Evolutionary conservation across 176 grass and related monocot genomes (phyloP).

Genomic region (Triticum dicoccoides): DNA sequence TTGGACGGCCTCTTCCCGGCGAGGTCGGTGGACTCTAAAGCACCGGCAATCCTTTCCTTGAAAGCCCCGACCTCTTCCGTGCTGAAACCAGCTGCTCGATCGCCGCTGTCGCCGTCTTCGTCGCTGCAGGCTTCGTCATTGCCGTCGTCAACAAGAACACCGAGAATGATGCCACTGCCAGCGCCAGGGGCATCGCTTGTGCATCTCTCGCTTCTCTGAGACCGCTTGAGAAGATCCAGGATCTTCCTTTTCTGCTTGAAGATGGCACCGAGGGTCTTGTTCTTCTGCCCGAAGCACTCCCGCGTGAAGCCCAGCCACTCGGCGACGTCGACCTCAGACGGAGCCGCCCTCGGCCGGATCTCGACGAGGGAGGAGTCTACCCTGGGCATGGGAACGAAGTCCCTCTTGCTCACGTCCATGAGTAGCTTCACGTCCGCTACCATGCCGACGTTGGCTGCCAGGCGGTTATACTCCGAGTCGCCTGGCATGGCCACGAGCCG

Average conservation of each 20-base stretch:
- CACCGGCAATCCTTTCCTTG: conserved; percentile 53
- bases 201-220: not conserved
- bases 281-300: conserved; percentile 78
- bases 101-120: not conserved
- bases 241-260: conserved; percentile 94
- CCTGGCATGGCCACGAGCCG: conserved; percentile 56
- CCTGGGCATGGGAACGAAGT: conserved; percentile 72
- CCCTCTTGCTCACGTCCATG: conserved; percentile 80
- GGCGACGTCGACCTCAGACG: conserved; percentile 29
- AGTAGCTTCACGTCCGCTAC: conserved; percentile 49
- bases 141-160: not conserved
- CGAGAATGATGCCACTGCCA: not conserved
- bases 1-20: conserved; percentile 67
- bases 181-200: not conserved
- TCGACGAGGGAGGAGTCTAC: conserved; percentile 87
- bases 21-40: conserved; percentile 44
- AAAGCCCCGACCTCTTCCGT: conserved; percentile 37
- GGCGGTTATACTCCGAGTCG: conserved; percentile 81
- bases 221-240: conserved; percentile 41
- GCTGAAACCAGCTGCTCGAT: conserved; percentile 10
- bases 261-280: conserved; percentile 86
- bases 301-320: conserved; percentile 89
- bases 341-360: conserved; percentile 36
- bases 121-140: not conserved
- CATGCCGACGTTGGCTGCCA: conserved; percentile 67